phyloP scores from a whole-genome alignment of 306 rosid species.

The Coriaria nepalensis region DNA sequence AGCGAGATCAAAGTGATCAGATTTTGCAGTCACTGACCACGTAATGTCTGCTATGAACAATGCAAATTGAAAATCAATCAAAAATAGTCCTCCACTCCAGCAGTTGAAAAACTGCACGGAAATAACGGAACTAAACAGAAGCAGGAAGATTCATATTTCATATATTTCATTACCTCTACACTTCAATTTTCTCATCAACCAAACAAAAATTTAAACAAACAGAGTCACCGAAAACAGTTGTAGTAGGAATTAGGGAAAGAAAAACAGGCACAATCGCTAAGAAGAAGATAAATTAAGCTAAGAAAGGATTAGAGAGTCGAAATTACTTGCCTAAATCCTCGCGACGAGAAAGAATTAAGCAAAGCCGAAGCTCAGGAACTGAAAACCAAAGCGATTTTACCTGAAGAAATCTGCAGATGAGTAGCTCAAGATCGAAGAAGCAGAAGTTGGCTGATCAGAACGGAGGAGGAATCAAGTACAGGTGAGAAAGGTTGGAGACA shows the following conservation, averaged over 20 bases:
- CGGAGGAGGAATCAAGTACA: conserved; percentile 1
- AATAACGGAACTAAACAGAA: not conserved
- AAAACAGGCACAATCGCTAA: conserved; percentile 1
- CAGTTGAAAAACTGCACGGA: not conserved
- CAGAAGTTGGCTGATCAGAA: conserved; percentile 2
- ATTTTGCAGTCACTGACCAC: no score
- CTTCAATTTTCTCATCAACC: conserved; percentile 2
- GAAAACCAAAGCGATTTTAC: conserved; percentile 22
- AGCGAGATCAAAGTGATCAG: no score
- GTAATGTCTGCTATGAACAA: no score
- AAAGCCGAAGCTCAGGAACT: conserved; percentile 5
- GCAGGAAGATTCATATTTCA: not conserved
- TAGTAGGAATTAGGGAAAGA: conserved; percentile 1
- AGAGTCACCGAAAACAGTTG: not conserved
- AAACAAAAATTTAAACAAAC: not conserved
- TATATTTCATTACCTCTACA: not conserved
- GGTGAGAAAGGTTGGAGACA: conserved; percentile 9
- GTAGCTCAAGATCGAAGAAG: conserved; percentile 15
- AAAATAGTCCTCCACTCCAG: no score
- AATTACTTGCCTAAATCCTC: not conserved
- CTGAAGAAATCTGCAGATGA: conserved; percentile 34
- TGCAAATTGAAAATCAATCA: no score
- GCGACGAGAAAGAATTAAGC: not conserved
- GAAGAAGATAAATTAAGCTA: conserved; percentile 1
- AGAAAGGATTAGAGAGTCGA: no score